Evolutionary conservation across 1,284 basidiomycete species (phyloP), one percentile per base, ranked within the genome.

Genomic region (Wolfiporia cocos): DNA sequence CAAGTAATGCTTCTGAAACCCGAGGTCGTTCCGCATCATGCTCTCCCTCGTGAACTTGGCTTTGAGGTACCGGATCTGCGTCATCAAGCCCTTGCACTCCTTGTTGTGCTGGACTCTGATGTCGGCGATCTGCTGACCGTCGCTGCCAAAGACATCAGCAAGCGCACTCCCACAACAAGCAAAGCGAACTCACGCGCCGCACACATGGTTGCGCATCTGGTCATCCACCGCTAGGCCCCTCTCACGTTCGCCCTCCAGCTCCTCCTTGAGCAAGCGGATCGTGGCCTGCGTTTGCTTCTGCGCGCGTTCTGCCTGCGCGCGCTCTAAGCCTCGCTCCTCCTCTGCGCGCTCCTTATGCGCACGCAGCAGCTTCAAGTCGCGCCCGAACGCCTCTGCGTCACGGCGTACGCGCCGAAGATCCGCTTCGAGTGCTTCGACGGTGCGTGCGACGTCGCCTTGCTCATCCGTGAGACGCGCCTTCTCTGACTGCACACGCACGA

Each of bases 21-120:
- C 70, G 34, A 98, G 68, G 51, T 86, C 84, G 42, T 72, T 73
- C n/a, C 94, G 77, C 65, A 95, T 78, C 1, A 76, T 73, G 18
- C 82, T 78, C 65, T 99, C 95, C 24, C 95, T 75, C 1, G 78
- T 86, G 63, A 86, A 94, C 58, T 92, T 92, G 36, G 87, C 85
- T 62, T 98, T 95, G 49, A 98, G 74, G 64, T 97, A 97, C 37
- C 76, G 77, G 49, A 97, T 93, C 60, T 96, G 87, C 3, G 90
- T 75, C 44, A 94, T 75, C 17, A 94, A 68, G 11, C 91, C 92
- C 58, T 92, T 92, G 66, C 86, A 87, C 62, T 94, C 91, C 47
- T 79, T 77, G 45, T 83, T 86, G 60, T 94, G 90, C 57, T 81
- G 78, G 3, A 67, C 49, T 52, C 76, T 82, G 49, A 92, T 55